A percentile compares a stretch with the other conserved stretches of the same genome.
These are phyloP conservation scores for Datisca glomerata DNA, from an alignment of 306 rosid genomes.

Conservation along the genomic window DNA sequence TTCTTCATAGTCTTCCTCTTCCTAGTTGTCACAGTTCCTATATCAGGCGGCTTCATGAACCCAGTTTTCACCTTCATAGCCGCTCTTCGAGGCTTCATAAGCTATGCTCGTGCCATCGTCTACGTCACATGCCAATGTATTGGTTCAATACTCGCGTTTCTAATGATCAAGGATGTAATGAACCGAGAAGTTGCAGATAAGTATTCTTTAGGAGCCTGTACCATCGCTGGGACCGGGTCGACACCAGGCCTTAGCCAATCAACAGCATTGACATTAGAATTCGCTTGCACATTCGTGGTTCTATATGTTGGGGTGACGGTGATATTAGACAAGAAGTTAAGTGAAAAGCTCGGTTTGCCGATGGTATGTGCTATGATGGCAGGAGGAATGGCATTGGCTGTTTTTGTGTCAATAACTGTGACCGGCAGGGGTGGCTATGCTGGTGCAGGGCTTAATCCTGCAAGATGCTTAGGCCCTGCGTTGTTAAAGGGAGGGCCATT, in stretches of 20 bases:
- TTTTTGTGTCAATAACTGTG: slow-evolving; percentile 44
- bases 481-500: slow-evolving; percentile 34
- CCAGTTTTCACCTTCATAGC: slow-evolving; percentile 54
- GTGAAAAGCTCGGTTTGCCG: slow-evolving; percentile 37
- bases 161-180: slow-evolving; percentile 37
- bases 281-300: slow-evolving; percentile 55
- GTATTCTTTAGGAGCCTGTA: slow-evolving; percentile 66
- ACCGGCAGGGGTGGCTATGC: slow-evolving; percentile 45
- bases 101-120: slow-evolving; percentile 26
- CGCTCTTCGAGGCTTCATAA: slow-evolving; percentile 23
- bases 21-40: slow-evolving; percentile 52
- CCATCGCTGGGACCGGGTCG: slow-evolving; percentile 14
- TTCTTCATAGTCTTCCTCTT: slow-evolving; percentile 53
- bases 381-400: slow-evolving; percentile 43
- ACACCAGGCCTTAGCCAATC: slow-evolving; percentile 4
- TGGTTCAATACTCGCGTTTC: slow-evolving; percentile 47
- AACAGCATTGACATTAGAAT: slow-evolving; percentile 40
- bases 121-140: slow-evolving; percentile 44
- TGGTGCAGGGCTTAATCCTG: slow-evolving; percentile 62
- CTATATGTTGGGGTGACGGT: slow-evolving; percentile 57
- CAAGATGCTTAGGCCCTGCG: slow-evolving; percentile 66
- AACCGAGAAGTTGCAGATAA: slow-evolving; percentile 10
- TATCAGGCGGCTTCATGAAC: slow-evolving; percentile 68
- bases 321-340: slow-evolving; percentile 45
- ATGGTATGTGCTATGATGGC: slow-evolving; percentile 48